Conservation (phyloP, 2,329 filamentous ascomycete species). For the Amesomyces nigricolor region DNA sequence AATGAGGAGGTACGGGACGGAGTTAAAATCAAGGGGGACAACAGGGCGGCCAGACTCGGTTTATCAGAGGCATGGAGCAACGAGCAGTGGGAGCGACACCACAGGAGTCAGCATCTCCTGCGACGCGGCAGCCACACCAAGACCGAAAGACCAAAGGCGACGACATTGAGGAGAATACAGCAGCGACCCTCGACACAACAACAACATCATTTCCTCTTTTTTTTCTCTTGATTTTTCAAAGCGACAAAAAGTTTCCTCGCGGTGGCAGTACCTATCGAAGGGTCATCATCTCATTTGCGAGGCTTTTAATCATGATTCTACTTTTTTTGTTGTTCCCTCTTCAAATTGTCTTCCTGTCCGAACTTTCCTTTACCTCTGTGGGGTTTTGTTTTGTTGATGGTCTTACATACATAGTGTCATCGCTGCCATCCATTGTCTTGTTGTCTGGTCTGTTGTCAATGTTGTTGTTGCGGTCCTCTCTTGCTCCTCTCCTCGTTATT, state of each 20-base stretch:
- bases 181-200: not conserved
- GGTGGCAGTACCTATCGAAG: not conserved
- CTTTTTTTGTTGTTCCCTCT: too few species aligned
- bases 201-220: not conserved
- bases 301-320: too few species aligned
- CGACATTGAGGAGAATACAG: not conserved
- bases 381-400: too few species aligned
- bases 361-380: too few species aligned
- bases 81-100: not conserved
- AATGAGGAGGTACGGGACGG: not conserved
- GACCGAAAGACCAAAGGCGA: not conserved
- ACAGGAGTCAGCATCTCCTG: not conserved
- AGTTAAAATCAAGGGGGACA: not conserved
- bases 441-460: too few species aligned
- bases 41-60: not conserved
- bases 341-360: too few species aligned
- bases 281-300: not conserved
- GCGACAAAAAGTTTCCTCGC: not conserved
- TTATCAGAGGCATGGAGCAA: not conserved
- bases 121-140: not conserved
- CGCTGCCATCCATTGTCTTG: too few species aligned
- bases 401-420: too few species aligned
- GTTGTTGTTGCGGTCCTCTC: too few species aligned
- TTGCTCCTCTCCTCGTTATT: too few species aligned
- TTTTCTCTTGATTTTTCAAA: not conserved